Evolutionary conservation across 345 rosid species (phyloP).

Genomic region (Psidium friedrichsthalianum): DNA sequence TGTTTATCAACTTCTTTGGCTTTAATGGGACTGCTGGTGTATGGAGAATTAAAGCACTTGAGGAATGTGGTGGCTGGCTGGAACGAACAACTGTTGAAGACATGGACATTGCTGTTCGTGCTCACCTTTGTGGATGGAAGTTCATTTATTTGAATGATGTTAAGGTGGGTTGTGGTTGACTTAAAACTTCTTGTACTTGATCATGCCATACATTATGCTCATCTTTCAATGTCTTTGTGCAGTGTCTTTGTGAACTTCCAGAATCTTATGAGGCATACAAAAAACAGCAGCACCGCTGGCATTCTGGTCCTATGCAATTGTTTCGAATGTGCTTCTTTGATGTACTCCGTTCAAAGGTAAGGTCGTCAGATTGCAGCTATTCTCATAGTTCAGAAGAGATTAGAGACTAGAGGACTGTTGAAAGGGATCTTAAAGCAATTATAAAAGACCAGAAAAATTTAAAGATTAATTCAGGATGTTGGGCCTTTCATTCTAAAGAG

Average conservation of each 20-base stretch:
- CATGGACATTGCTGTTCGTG: slow-evolving; percentile 93
- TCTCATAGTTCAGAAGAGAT: background rate
- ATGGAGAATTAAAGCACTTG: slow-evolving; percentile 85
- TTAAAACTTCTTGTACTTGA: background rate
- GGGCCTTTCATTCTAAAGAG: background rate
- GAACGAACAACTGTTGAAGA: slow-evolving; percentile 90
- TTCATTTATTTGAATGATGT: slow-evolving; percentile 79
- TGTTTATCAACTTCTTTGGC: slow-evolving; percentile 78
- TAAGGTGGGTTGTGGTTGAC: slow-evolving; percentile 28
- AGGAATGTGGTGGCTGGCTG: slow-evolving; percentile 95
- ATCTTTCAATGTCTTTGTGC: slow-evolving; percentile 8
- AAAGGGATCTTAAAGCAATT: background rate
- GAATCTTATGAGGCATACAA: slow-evolving; percentile 94
- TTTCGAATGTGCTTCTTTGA: slow-evolving; percentile 72
- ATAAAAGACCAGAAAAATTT: background rate
- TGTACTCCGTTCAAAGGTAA: slow-evolving; percentile 69
- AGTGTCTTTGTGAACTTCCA: slow-evolving; percentile 95
- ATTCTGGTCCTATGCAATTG: slow-evolving; percentile 96
- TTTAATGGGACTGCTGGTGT: slow-evolving; percentile 95
- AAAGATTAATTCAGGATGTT: background rate
- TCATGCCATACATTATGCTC: background rate
- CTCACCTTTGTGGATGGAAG: slow-evolving; percentile 94
- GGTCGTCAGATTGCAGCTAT: background rate
- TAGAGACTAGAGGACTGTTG: background rate
- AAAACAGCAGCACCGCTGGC: slow-evolving; percentile 96